Base-by-base conservation (phyloP, 1,284 basidiomycete genomes). In the Grifola frondosa region DNA sequence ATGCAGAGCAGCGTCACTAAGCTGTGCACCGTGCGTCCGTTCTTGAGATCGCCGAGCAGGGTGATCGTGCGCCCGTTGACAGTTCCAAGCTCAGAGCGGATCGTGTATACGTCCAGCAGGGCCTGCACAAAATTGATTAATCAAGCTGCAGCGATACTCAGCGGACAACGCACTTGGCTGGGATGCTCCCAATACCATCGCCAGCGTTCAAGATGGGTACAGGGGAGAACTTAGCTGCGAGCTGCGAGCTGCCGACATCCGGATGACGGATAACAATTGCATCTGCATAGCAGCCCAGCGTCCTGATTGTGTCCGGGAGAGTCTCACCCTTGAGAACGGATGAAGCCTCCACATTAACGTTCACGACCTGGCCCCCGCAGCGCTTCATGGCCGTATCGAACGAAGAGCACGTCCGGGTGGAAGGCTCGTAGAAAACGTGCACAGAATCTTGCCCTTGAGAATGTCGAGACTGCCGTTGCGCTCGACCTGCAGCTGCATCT, bases 371-470 rank as follows among this genome's bases (percentile, higher is more conserved):
- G 29, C 97, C 97, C 37, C 97, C 97, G 57, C 93, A 92, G 40
- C 97, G 84, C 66, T 96, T 94, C 97, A 99, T 99, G 11, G 97
- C 97, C 7, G 96, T 90, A 65, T 99, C 96, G 62, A 99, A 99
- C n/a, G 96, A 98, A 12, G 88, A 79, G 48, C 88, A 91, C 2
- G 97, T 99, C 40, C 97, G 80, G 1, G 97, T 99, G 8, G 94
- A 97, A 3, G 97, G 92, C 65, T 99, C 97, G 68, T 96, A 99
- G 77, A 99, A 99, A 97, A 67, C n/a, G 88, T 96, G 62, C 90
- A 94, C 5, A 99, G 78, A 1, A 99, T 87, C 50, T 87, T 90
- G 35, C 96, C 96, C 52, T 86, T 88, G 30, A 99, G 75, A 40
- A 98, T 81, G 60, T 99, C 94, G 44, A 98, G 75, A 3, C 81